Evolutionary conservation across 495 filamentous ascomycete genomes (phyloP).

Genomic region (Podospora anserina): DNA sequence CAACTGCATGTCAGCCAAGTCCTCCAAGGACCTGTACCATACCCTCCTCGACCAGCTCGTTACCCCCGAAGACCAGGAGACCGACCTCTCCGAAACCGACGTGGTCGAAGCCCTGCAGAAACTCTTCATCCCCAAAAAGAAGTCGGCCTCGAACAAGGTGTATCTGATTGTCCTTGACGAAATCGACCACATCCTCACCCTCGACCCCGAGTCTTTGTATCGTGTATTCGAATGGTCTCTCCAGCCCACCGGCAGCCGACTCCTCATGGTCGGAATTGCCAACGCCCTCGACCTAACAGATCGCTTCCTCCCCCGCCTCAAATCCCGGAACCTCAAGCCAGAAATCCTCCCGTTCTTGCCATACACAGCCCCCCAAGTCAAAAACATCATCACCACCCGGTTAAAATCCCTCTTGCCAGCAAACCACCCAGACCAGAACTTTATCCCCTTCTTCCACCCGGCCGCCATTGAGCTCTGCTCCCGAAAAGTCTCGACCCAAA

Average conservation of each 20-base stretch:
- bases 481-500: slow-evolving; percentile 89
- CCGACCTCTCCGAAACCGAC: slow-evolving; percentile 46
- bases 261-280: slow-evolving; percentile 87
- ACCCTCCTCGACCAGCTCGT: slow-evolving; percentile 58
- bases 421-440: slow-evolving; percentile 44
- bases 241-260: slow-evolving; percentile 61
- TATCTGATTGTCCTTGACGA: slow-evolving; percentile 89
- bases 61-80: slow-evolving; percentile 26
- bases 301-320: slow-evolving; percentile 88
- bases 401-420: slow-evolving; percentile 66
- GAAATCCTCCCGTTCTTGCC: slow-evolving; percentile 88
- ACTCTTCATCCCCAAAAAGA: slow-evolving; percentile 62
- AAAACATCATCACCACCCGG: slow-evolving; percentile 76
- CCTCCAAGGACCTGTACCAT: slow-evolving; percentile 73
- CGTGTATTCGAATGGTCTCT: slow-evolving; percentile 93
- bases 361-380: slow-evolving; percentile 87
- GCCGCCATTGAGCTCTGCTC: slow-evolving; percentile 89
- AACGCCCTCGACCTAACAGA: slow-evolving; percentile 96
- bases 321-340: slow-evolving; percentile 86
- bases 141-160: slow-evolving; percentile 39
- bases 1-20: slow-evolving; percentile 95
- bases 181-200: slow-evolving; percentile 84
- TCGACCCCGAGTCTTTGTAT: slow-evolving; percentile 84
- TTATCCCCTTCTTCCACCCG: slow-evolving; percentile 85
- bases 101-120: slow-evolving; percentile 58